These are phyloP conservation scores for Venturia oleaginea DNA, from an alignment of 2,329 filamentous ascomycete genomes.

Conservation along the genomic window DNA sequence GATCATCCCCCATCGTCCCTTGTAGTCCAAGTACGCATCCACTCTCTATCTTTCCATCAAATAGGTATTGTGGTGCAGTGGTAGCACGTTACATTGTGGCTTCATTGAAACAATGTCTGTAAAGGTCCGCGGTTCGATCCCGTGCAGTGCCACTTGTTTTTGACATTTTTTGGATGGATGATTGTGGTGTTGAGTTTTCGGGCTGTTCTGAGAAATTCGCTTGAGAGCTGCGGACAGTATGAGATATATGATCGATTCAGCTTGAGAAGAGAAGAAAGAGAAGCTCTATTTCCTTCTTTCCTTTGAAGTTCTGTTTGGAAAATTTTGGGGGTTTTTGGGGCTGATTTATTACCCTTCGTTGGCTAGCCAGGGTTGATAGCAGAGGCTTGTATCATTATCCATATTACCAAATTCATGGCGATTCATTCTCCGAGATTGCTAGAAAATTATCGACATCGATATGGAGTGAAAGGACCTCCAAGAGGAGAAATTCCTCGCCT, in stretches of 20 bases:
- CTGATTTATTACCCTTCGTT: no score
- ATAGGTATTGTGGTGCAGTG: constrained; percentile 7
- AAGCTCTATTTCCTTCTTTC: no score
- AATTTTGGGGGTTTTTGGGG: no score
- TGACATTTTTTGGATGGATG: not conserved
- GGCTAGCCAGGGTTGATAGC: no score
- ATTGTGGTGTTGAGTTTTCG: not conserved
- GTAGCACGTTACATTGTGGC: constrained; percentile 10
- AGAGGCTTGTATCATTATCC: no score
- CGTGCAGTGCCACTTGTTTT: constrained; percentile 2
- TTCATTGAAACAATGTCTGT: not conserved
- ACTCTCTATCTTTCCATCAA: not conserved
- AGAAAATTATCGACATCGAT: no score
- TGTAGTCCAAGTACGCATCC: not conserved
- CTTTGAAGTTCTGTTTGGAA: no score
- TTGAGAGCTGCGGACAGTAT: not conserved
- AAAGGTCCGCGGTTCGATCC: constrained; percentile 8
- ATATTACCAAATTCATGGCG: no score
- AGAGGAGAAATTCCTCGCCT: no score
- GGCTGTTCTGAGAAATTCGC: not conserved
- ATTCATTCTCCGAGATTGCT: no score
- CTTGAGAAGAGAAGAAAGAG: not conserved
- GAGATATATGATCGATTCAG: not conserved
- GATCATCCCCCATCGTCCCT: not conserved
- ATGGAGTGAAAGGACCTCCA: no score